Evolutionary conservation across 257 asterid genomes (phyloP), one percentile per base, ranked within the genome.

Genomic region (Salvia miltiorrhiza): DNA sequence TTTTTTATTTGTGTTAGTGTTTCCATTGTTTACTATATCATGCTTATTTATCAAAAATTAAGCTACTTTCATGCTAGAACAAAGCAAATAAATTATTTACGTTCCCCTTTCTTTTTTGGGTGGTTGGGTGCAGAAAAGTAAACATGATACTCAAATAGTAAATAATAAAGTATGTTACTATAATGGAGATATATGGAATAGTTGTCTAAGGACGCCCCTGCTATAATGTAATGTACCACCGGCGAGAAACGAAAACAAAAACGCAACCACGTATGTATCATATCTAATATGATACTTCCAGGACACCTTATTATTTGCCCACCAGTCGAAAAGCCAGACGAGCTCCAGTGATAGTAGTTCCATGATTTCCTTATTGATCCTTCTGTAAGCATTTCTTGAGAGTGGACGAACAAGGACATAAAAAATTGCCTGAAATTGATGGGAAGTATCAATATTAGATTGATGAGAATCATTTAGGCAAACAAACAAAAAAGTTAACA

Each of bases 261-360:
- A 9, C 2, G 9, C 30, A 43, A 39, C 45, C 43, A 52, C 19
- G 41, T 16, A 61, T 24, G 43, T 23, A 40, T 5, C 39, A 10
- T 19, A 35, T 32, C 30, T 41, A 35, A 72, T 24, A 61, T 5
- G 48, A 70, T 3, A 30, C 55, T 58, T 48, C 39, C 40, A 40
- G 72, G 63, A 63, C 77, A 90, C 97, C 97, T 90, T 85, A 68
- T 82, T 82, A 73, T 88, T 79, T 70, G 96, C 96, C 97, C 97
- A 90, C 97, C 97, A 90, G 80, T 90, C 97, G 72, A 90, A 85
- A 66, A 90, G 90, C 96, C 97, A 90, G n/a, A 90, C 58, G 59
- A 87, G 61, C 78, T 86, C 89, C 86, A 90, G 47, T 92, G 96
- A 88, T 47, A 90, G 71, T 54, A 90, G 82, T 76, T 90, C 96